These are phyloP conservation scores for Cynara cardunculus DNA, from an alignment of 129 eudicot genomes.

Conservation along the genomic window DNA sequence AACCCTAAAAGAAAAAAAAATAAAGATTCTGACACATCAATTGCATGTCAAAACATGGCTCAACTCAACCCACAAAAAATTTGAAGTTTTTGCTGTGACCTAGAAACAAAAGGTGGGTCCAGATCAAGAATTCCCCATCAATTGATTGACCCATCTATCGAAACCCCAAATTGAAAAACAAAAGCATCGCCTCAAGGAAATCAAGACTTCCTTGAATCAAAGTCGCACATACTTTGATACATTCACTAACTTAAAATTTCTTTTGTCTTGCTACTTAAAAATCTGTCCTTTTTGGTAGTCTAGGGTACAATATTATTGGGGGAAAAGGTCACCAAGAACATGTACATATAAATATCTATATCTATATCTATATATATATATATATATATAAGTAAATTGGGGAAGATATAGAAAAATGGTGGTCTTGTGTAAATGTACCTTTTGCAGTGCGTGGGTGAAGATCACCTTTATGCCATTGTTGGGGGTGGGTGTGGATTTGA, in stretches of 20 bases:
- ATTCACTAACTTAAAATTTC: conserved; percentile 12
- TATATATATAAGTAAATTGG: conserved; percentile 9
- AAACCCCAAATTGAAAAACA: not conserved
- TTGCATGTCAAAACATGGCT: conserved; percentile 23
- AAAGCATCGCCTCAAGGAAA: conserved; percentile 21
- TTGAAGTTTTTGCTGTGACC: conserved; percentile 28
- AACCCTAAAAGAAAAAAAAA: conserved; percentile 25
- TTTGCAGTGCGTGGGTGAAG: conserved; percentile 43
- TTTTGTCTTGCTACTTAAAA: conserved; percentile 15
- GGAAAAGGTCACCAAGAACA: conserved; percentile 51
- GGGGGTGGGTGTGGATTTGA: conserved; percentile 37
- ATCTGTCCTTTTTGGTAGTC: conserved; percentile 21
- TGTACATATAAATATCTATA: not conserved
- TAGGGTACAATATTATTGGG: conserved; percentile 30
- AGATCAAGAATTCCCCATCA: conserved; percentile 39
- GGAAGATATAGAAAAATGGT: conserved; percentile 31
- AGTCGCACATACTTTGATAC: conserved; percentile 9
- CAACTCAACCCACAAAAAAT: conserved; percentile 7
- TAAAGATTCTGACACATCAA: conserved; percentile 21
- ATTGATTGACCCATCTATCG: conserved; percentile 27
- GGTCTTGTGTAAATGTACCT: conserved; percentile 52
- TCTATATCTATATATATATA: not conserved
- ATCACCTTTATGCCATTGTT: conserved; percentile 45
- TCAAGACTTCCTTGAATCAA: conserved; percentile 14
- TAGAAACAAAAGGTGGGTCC: conserved; percentile 53